Conservation (phyloP, 2,329 filamentous ascomycete genomes). For the Escovopsis sp. region DNA sequence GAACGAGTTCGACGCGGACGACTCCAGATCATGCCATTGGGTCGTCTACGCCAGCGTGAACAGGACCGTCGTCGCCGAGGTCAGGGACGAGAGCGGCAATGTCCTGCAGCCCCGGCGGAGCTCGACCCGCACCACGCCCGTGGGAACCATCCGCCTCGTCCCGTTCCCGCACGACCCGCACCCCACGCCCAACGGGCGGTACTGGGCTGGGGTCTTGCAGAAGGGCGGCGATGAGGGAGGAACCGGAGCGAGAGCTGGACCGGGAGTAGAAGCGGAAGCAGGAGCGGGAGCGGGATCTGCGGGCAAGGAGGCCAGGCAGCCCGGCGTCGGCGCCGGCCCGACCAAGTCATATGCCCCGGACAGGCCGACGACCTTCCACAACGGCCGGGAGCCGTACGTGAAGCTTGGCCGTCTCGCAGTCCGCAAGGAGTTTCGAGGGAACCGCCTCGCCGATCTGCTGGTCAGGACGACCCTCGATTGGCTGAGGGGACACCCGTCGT, state of each 20-base stretch:
- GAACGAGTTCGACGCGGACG: conserved; percentile 69
- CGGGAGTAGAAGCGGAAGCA: too few relatives aligned
- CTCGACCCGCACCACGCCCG: conserved; percentile 31
- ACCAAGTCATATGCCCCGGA: conserved; percentile 15
- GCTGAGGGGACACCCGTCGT: conserved; percentile 43
- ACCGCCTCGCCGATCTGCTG: conserved; percentile 48
- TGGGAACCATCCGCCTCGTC: conserved; percentile 66
- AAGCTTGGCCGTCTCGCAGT: conserved; percentile 72
- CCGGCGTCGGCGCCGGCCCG: conserved; percentile 3
- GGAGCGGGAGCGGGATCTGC: neutral
- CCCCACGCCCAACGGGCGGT: conserved; percentile 33
- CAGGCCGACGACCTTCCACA: conserved; percentile 34
- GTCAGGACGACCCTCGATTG: conserved; percentile 55
- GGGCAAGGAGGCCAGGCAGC: conserved; percentile 4
- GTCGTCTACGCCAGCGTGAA: conserved; percentile 60
- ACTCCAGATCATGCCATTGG: conserved; percentile 70
- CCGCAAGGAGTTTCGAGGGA: conserved; percentile 45
- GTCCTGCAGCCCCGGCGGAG: conserved; percentile 27
- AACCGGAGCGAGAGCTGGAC: too few relatives aligned
- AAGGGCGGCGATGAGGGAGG: conserved; percentile 7
- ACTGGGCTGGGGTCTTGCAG: conserved; percentile 28
- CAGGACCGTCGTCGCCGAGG: conserved; percentile 25
- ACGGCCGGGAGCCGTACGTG: conserved; percentile 58
- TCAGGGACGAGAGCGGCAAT: conserved; percentile 26
- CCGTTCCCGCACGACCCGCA: conserved; percentile 63